These are phyloP conservation scores for Hanseniaspora clermontiae DNA, from an alignment of 805 yeast genomes.

Conservation along the genomic window DNA sequence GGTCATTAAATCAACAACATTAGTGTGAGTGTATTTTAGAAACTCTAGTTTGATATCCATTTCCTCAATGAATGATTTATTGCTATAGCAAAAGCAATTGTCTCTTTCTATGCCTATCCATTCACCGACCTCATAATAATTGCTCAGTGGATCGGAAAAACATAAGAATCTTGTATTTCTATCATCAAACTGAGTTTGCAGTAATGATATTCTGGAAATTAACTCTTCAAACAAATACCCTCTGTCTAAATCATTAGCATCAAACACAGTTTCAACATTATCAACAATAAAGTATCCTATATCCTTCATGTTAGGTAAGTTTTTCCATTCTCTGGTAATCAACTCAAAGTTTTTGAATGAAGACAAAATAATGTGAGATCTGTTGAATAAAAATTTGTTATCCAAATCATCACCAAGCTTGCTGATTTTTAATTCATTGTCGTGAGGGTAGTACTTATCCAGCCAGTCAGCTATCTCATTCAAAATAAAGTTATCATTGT, in stretches of 20 bases:
- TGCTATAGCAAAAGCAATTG: slow-evolving; percentile 50
- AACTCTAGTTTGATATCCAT: slow-evolving; percentile 46
- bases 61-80: slow-evolving; percentile 38
- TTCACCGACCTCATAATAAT: slow-evolving; percentile 64
- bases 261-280: slow-evolving; percentile 40
- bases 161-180: slow-evolving; percentile 51
- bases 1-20: not conserved
- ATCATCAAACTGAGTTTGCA: slow-evolving; percentile 49
- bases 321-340: slow-evolving; percentile 72
- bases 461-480: slow-evolving; percentile 39
- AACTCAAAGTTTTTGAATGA: slow-evolving; percentile 71
- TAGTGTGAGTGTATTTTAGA: slow-evolving; percentile 31
- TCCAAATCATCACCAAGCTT: slow-evolving; percentile 43
- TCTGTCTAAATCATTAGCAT: slow-evolving; percentile 40
- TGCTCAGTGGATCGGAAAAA: slow-evolving; percentile 55
- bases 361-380: slow-evolving; percentile 54
- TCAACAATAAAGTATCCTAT: slow-evolving; percentile 62
- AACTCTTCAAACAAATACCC: slow-evolving; percentile 61
- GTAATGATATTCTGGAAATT: slow-evolving; percentile 58
- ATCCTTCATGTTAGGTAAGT: slow-evolving; percentile 52
- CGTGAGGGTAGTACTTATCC: slow-evolving; percentile 35
- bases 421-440: slow-evolving; percentile 47
- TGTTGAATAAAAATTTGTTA: slow-evolving; percentile 45
- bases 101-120: slow-evolving; percentile 68
- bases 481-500: slow-evolving; percentile 46